Base-by-base conservation (phyloP, 2,329 filamentous ascomycete species). In the Tolypocladium guangdongense region DNA sequence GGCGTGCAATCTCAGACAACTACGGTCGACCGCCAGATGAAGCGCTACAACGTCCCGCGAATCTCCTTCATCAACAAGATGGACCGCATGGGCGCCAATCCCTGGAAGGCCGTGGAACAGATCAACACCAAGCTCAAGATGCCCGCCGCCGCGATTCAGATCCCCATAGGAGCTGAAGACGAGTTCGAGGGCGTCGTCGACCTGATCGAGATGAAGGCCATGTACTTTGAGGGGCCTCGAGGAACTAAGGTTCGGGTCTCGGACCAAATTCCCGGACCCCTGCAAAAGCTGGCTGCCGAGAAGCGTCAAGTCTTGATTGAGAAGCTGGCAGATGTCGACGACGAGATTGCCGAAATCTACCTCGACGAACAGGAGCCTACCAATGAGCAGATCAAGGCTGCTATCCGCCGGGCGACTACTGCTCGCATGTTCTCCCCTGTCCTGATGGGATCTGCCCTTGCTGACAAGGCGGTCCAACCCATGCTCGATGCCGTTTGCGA, bases 61-160 rank as follows among this genome's bases (percentile, higher is more conserved):
- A 85, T 99, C 69, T 95, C 88, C 52, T 99, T 99, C 66, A 84
- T 99, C 68, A 99, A 99, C 78, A 99, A 99, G 80, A 97, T 99
- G 92, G 93, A 99, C 67, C 87, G 93, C 60, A 96, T 96, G 87
- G 93, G 93, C 56, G 89, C 93, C 59, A 97, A 99, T 68, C 93
- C 93, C 10, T 99, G 91, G 83, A 96, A 95, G 74, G 91, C 90
- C 10, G 84, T 99, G 54, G 92, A 99, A 41, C 91, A 96, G 74
- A 97, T 99, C 78, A 96, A 96, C 75, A 82, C 85, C 64, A 99
- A 99, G 74, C 82, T 99, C 58, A 91, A 91, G 74, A 86, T 97
- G 52, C 85, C 88, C 35, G 93, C 93, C 36, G 93, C 93, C 14
- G 93, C 93, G 20, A 80, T 99, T 45, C 93, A 99, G 72, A 84